Percentiles rank a stretch among this genome's conserved stretches.
These are phyloP conservation scores for Silene conica DNA, from an alignment of 148 eudicot genomes.

Conservation along the genomic window DNA sequence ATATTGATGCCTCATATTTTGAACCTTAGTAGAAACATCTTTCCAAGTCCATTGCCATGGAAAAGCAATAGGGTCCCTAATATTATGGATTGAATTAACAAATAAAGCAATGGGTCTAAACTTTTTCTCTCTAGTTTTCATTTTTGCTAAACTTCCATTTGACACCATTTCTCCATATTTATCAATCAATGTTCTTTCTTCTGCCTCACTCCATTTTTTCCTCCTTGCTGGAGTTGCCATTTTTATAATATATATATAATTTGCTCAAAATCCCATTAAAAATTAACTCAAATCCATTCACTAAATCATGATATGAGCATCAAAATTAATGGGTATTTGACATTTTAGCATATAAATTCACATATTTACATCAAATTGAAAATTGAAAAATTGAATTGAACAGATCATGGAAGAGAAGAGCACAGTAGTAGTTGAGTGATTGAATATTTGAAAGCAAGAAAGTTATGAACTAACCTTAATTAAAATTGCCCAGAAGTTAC, in stretches of 20 bases:
- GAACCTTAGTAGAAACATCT: conserved; percentile 91
- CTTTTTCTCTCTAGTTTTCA: conserved; percentile 92
- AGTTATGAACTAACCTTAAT: conserved; percentile 17
- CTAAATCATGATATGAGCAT: conserved; percentile 1
- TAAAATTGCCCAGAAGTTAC: not conserved
- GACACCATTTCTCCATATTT: conserved; percentile 65
- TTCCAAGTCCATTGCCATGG: conserved; percentile 99
- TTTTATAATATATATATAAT: not conserved
- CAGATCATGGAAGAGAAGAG: conserved; percentile 14
- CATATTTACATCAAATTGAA: not conserved
- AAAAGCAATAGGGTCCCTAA: conserved; percentile 53
- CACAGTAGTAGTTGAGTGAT: conserved; percentile 13
- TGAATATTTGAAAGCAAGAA: not conserved
- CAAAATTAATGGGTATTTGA: conserved; percentile 1
- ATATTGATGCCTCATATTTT: conserved; percentile 97
- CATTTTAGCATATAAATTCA: not conserved
- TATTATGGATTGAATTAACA: conserved; percentile 73
- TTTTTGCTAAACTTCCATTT: conserved; percentile 70
- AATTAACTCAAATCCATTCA: not conserved
- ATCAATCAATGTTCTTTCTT: conserved; percentile 77
- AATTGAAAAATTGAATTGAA: not conserved
- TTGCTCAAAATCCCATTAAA: not conserved
- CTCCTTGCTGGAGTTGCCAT: conserved; percentile 56
- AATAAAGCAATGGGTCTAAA: conserved; percentile 74
- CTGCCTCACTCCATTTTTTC: conserved; percentile 92